phyloP scores from a whole-genome alignment of 768 basidiomycete genomes.

The Cystofilobasidium bisporidii region DNA sequence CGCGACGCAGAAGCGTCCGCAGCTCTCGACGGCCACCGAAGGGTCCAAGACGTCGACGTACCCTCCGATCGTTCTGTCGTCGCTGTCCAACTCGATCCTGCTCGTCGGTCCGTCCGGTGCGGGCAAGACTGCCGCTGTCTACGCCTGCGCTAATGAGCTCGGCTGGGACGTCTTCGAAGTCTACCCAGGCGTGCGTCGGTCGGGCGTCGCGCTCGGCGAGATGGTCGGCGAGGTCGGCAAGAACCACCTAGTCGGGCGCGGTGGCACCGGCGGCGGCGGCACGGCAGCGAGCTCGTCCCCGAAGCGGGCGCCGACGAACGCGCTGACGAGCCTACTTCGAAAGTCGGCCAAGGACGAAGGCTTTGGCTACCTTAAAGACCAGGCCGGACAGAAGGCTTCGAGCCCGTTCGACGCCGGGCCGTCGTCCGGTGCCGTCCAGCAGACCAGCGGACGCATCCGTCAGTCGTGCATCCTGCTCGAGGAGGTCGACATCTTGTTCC shows the following conservation, averaged over 20 bases:
- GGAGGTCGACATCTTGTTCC: slow-evolving; percentile 88
- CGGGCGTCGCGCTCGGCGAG: slow-evolving; percentile 62
- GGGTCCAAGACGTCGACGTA: slow-evolving; percentile 8
- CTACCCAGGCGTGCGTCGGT: slow-evolving; percentile 81
- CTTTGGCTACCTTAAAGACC: background rate
- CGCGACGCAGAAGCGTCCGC: slow-evolving; percentile 1
- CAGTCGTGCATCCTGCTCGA: slow-evolving; percentile 88
- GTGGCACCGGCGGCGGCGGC: slow-evolving; percentile 15
- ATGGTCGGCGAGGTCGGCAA: slow-evolving; percentile 86
- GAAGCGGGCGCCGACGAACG: background rate
- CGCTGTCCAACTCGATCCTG: slow-evolving; percentile 76
- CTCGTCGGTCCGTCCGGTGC: slow-evolving; percentile 69
- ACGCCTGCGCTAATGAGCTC: slow-evolving; percentile 86
- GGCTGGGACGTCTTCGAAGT: slow-evolving; percentile 97
- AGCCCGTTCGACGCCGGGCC: background rate
- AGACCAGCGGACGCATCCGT: slow-evolving; percentile 34
- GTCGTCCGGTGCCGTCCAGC: background rate
- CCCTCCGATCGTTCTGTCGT: slow-evolving; percentile 27
- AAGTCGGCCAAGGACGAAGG: background rate
- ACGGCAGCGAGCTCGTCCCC: background rate
- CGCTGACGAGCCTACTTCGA: slow-evolving; percentile 8
- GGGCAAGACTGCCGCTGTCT: slow-evolving; percentile 87
- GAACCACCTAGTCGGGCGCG: slow-evolving; percentile 63
- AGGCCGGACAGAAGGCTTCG: background rate
- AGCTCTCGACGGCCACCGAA: background rate